Conservation (phyloP, 2,329 filamentous ascomycete genomes). For the Fusarium sp. region DNA sequence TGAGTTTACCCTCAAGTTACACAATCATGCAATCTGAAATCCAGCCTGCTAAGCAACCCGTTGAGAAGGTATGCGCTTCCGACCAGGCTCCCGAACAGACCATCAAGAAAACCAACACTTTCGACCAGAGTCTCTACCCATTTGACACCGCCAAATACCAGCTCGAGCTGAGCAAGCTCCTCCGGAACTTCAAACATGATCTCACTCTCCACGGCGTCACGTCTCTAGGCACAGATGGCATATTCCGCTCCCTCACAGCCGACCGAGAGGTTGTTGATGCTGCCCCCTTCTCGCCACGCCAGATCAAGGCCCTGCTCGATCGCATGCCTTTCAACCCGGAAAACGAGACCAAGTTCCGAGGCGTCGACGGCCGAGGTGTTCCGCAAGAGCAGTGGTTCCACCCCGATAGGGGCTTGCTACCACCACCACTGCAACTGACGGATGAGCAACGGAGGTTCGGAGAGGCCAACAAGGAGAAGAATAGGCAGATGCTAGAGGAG, state of each 20-base stretch:
- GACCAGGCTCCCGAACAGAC: neutral
- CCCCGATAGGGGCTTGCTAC: neutral
- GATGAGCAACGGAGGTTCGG: neutral
- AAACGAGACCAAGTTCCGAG: neutral
- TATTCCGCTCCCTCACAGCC: neutral
- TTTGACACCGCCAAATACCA: neutral
- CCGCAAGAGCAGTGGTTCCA: neutral
- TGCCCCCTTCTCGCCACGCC: neutral
- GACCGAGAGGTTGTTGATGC: constrained; percentile 5
- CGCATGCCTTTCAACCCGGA: neutral
- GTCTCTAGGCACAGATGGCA: constrained; percentile 3
- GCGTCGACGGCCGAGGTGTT: neutral
- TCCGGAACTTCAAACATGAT: neutral
- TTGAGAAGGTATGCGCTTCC: neutral
- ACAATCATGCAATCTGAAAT: neutral
- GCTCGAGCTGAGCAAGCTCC: neutral
- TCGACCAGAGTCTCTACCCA: neutral
- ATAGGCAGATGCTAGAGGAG: neutral
- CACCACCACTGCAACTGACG: neutral
- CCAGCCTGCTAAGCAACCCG: neutral
- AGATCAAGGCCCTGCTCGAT: constrained; percentile 6
- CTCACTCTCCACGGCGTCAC: neutral
- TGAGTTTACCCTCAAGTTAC: neutral
- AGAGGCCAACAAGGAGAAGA: neutral
- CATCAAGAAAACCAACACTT: neutral